phyloP scores from a whole-genome alignment of 169 alveolate genomes.

The Eimeria maxima region DNA sequence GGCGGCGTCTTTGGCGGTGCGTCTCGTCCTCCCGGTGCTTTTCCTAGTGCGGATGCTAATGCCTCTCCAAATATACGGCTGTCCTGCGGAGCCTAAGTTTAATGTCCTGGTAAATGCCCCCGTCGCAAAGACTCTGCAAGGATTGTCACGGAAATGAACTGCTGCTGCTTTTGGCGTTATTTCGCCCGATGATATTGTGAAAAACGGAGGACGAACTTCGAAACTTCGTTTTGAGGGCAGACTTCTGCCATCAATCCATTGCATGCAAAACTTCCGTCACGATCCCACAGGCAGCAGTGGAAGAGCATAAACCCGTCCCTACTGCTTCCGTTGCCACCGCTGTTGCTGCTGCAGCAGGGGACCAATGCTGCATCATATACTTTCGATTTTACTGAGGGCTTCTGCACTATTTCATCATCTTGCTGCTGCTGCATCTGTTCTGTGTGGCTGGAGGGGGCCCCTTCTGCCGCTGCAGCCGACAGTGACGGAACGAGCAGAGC shows the following conservation, averaged over 20 bases:
- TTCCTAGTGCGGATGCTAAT: background rate
- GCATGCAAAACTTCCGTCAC: background rate
- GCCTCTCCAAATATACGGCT: background rate
- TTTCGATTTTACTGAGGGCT: background rate
- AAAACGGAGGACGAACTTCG: background rate
- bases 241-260: background rate
- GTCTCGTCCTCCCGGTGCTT: background rate
- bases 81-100: background rate
- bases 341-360: background rate
- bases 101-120: background rate
- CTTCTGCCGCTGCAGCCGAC: slow-evolving; percentile 72
- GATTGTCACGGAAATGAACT: background rate
- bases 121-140: background rate
- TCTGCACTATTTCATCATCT: background rate
- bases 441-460: slow-evolving; percentile 20
- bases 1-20: background rate
- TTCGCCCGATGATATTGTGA: background rate
- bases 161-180: background rate
- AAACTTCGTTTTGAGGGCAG: background rate
- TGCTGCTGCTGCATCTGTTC: background rate
- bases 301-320: slow-evolving; percentile 47
- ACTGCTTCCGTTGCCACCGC: slow-evolving; percentile 33
- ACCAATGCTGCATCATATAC: background rate
- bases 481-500: slow-evolving; percentile 31
- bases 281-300: background rate